These are phyloP conservation scores for Metarhizium brunneum DNA, from an alignment of 2,329 filamentous ascomycete species.

Conservation along the genomic window DNA sequence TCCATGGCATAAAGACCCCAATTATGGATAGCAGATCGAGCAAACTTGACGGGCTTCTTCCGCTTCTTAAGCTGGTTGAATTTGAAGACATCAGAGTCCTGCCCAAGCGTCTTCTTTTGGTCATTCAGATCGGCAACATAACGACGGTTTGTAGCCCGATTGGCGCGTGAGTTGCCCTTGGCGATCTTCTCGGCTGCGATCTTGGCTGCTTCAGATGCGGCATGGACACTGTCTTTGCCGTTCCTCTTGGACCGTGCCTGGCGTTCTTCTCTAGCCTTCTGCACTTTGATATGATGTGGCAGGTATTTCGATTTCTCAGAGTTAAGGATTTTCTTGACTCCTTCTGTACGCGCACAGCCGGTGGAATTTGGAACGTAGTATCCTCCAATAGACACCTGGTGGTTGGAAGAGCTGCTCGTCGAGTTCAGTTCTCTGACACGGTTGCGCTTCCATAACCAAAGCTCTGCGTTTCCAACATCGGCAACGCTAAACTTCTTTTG, in stretches of 20 bases:
- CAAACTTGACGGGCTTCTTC: conserved; percentile 98
- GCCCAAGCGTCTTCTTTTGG: conserved; percentile 76
- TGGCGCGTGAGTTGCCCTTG: conserved; percentile 85
- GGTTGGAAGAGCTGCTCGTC: conserved; percentile 14
- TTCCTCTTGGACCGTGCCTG: conserved; percentile 63
- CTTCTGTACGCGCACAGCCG: conserved; percentile 84
- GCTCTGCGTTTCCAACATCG: conserved; percentile 38
- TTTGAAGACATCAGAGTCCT: conserved; percentile 82
- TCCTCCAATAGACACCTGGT: conserved; percentile 41
- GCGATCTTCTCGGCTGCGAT: conserved; percentile 72
- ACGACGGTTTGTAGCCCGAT: conserved; percentile 90
- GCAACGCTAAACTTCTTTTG: conserved; percentile 35
- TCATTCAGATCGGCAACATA: conserved; percentile 92
- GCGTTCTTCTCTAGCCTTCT: conserved; percentile 84
- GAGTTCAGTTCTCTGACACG: conserved; percentile 48
- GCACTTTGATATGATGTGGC: conserved; percentile 93
- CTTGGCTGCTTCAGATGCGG: conserved; percentile 61
- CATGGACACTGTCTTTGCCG: conserved; percentile 54
- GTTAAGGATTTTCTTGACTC: conserved; percentile 90
- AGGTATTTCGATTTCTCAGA: conserved; percentile 97
- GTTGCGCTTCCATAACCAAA: conserved; percentile 50
- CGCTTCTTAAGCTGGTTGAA: conserved; percentile 99
- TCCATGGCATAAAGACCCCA: conserved; percentile 98
- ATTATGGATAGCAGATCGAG: conserved; percentile 94
- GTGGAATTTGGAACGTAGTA: conserved; percentile 80